A percentile compares a stretch with the other conserved stretches of the same genome.
These are phyloP conservation scores for Phoenix roebelenii DNA, from an alignment of 176 grass and related monocot genomes.

Conservation along the genomic window DNA sequence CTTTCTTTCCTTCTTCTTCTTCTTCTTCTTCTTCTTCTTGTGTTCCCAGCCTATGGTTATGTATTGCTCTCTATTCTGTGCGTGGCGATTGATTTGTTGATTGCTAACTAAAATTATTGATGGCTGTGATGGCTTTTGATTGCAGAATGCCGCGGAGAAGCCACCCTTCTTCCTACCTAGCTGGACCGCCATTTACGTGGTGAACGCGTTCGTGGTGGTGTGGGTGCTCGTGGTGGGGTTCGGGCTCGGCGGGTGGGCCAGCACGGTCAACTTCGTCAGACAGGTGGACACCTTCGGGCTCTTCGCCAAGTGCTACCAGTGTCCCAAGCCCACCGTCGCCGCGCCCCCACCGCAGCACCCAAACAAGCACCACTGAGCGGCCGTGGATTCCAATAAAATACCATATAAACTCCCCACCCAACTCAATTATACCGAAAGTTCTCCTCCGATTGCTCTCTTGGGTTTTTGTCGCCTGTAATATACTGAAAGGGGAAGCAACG, in stretches of 20 bases:
- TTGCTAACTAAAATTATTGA: too few species aligned
- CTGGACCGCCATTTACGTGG: conserved; percentile 68
- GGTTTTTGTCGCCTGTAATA: too few species aligned
- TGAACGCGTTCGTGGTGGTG: conserved; percentile 70
- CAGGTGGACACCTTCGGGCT: conserved; percentile 85
- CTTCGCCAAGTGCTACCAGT: conserved; percentile 91
- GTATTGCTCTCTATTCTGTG: too few species aligned
- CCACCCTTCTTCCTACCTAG: conserved; percentile 62
- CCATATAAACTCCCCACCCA: too few species aligned
- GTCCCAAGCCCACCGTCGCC: conserved; percentile 37
- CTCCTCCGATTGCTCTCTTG: too few species aligned
- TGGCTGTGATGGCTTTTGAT: not conserved
- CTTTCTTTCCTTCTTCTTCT: too few species aligned
- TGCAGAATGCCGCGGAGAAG: conserved; percentile 76
- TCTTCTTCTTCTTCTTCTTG: too few species aligned
- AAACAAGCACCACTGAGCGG: conserved; percentile 18
- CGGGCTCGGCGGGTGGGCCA: conserved; percentile 78
- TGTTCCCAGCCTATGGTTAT: too few species aligned
- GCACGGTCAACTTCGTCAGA: conserved; percentile 62
- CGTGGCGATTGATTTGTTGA: too few species aligned
- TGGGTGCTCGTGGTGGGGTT: conserved; percentile 86
- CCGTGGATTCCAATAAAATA: too few species aligned
- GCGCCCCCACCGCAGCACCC: conserved; percentile 15
- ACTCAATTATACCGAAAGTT: too few species aligned
- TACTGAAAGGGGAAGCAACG: too few species aligned